phyloP scores from a whole-genome alignment of 164 flowering plant genomes.

The Piper betle region DNA sequence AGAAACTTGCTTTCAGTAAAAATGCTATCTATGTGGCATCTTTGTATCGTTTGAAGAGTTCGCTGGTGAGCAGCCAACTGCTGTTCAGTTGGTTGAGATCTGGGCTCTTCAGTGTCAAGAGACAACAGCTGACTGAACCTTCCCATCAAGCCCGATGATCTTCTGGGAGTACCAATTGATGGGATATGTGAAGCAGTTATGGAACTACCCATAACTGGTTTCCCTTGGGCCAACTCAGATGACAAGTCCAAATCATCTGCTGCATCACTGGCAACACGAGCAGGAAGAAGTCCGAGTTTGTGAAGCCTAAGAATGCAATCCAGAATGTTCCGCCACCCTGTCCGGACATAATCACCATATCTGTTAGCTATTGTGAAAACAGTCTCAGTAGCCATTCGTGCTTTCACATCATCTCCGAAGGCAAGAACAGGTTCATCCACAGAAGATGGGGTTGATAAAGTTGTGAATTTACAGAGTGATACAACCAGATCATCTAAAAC shows the following conservation, averaged over 20 bases:
- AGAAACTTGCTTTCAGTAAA: conserved; percentile 30
- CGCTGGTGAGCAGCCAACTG: conserved; percentile 30
- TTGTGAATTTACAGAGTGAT: conserved; percentile 30
- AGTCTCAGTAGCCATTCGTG: conserved; percentile 27
- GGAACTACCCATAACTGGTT: conserved; percentile 16
- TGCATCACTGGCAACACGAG: conserved; percentile 21
- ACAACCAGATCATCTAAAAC: conserved; percentile 33
- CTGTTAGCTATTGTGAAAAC: conserved; percentile 29
- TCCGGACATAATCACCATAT: conserved; percentile 28
- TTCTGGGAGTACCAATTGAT: conserved; percentile 17
- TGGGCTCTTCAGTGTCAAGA: conserved; percentile 30
- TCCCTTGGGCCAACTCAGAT: conserved; percentile 16
- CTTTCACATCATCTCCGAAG: conserved; percentile 28
- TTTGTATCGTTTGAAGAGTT: conserved; percentile 28
- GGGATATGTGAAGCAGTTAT: conserved; percentile 14
- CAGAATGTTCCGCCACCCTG: conserved; percentile 32
- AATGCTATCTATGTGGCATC: conserved; percentile 27
- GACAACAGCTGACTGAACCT: conserved; percentile 30
- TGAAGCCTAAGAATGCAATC: conserved; percentile 33
- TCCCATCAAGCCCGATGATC: conserved; percentile 28
- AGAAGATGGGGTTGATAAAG: conserved; percentile 20
- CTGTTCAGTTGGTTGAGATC: conserved; percentile 23
- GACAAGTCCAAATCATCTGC: conserved; percentile 22
- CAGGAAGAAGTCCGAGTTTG: conserved; percentile 34
- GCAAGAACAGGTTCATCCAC: conserved; percentile 26